These are phyloP conservation scores for Trichosanthes cucumerina DNA, from an alignment of 306 rosid species.

Conservation along the genomic window DNA sequence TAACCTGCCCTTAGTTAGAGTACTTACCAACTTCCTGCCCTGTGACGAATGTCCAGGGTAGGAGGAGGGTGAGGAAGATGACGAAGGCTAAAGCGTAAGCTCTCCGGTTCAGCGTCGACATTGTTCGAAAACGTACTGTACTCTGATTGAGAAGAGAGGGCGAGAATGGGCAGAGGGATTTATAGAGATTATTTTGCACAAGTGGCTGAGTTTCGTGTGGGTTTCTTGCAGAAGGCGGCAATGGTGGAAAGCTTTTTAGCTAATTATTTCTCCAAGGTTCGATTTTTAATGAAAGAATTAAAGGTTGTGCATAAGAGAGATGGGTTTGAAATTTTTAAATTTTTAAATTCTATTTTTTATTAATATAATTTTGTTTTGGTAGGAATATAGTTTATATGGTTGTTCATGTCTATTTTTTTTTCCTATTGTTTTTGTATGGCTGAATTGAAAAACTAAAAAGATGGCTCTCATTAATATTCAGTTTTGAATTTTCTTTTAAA, in stretches of 20 bases:
- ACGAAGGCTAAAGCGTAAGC: not conserved
- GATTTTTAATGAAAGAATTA: not conserved
- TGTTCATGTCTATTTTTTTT: not conserved
- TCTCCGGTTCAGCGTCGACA: not conserved
- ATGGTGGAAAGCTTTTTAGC: not conserved
- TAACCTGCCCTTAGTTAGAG: no score
- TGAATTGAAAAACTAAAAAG: not conserved
- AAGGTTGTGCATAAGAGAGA: not conserved
- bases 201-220: not conserved
- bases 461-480: not conserved
- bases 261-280: not conserved
- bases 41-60: not conserved
- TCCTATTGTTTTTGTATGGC: not conserved
- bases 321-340: not conserved
- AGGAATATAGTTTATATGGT: not conserved
- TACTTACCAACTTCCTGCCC: constrained; percentile 66
- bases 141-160: not conserved
- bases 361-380: not conserved
- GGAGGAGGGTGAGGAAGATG: not conserved
- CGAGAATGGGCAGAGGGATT: not conserved
- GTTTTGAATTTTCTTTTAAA: not conserved
- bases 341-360: not conserved
- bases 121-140: no score
- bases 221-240: not conserved
- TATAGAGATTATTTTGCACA: not conserved